phyloP scores from a whole-genome alignment of 176 grass and related monocot genomes.

The Rhynchospora tenuis region DNA sequence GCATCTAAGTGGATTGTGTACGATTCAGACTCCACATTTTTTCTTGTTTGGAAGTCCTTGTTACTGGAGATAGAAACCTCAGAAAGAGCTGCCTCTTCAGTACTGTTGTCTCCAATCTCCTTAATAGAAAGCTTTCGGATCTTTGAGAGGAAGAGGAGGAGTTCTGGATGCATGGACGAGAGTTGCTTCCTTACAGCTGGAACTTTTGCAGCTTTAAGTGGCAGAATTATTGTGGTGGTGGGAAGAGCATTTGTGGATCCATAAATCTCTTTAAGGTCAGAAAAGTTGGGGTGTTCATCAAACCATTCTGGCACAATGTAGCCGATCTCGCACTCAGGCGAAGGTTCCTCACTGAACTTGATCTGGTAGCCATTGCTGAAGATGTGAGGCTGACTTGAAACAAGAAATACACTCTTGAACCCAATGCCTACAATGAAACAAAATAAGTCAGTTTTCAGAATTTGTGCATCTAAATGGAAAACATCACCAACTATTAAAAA shows the following conservation, averaged over 20 bases:
- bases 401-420: constrained; percentile 71
- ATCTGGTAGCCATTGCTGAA: constrained; percentile 92
- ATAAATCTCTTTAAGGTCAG: constrained; percentile 46
- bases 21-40: constrained; percentile 50
- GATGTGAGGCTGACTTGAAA: constrained; percentile 59
- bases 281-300: constrained; percentile 33
- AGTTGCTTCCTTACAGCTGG: constrained; percentile 57
- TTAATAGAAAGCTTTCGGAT: constrained; percentile 44
- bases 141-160: constrained; percentile 69
- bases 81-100: constrained; percentile 10
- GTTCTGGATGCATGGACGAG: constrained; percentile 62
- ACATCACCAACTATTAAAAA: not conserved
- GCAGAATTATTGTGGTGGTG: constrained; percentile 57
- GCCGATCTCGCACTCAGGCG: constrained; percentile 58
- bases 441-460: not conserved
- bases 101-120: constrained; percentile 25
- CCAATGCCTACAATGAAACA: constrained; percentile 54
- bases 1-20: constrained; percentile 47
- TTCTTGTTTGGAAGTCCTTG: constrained; percentile 29
- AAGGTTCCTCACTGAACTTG: constrained; percentile 57
- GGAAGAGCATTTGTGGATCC: constrained; percentile 46
- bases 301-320: constrained; percentile 89
- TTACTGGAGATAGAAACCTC: constrained; percentile 64
- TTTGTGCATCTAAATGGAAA: not conserved
- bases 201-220: constrained; percentile 54